These are phyloP conservation scores for Fraxinus sp. DNA, from an alignment of 305 asterid genomes.

Conservation along the genomic window DNA sequence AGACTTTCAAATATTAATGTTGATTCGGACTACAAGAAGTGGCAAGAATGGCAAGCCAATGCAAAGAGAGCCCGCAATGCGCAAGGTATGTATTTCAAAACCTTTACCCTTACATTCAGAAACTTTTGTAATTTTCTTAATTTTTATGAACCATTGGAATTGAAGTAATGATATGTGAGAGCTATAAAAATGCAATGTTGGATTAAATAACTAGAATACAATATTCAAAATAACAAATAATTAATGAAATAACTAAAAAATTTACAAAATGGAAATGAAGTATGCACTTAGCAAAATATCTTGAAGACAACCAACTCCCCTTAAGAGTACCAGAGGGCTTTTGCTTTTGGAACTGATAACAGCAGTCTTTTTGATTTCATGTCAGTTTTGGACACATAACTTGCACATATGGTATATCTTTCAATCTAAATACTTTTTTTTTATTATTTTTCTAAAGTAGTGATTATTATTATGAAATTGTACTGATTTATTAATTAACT, in stretches of 20 bases:
- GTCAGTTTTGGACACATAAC: neutral
- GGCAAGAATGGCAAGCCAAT: neutral
- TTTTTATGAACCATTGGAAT: no score
- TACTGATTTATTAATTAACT: neutral
- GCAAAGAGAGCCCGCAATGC: neutral
- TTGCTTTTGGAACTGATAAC: neutral
- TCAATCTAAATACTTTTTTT: neutral
- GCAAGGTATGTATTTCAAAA: neutral
- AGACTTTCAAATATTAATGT: neutral
- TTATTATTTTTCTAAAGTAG: no score
- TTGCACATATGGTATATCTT: neutral
- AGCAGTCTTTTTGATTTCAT: neutral
- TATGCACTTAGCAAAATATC: neutral
- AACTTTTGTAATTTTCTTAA: neutral
- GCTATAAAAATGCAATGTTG: neutral
- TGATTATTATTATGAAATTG: neutral
- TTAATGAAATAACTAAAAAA: neutral
- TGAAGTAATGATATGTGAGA: neutral
- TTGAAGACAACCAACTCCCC: neutral
- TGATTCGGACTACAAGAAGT: neutral
- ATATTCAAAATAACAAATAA: no score
- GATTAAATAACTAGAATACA: neutral
- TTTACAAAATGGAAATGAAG: neutral
- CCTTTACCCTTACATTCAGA: neutral
- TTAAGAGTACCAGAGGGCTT: neutral